phyloP scores from a whole-genome alignment of 1,284 basidiomycete species.

The Naganishia liquefaciens region DNA sequence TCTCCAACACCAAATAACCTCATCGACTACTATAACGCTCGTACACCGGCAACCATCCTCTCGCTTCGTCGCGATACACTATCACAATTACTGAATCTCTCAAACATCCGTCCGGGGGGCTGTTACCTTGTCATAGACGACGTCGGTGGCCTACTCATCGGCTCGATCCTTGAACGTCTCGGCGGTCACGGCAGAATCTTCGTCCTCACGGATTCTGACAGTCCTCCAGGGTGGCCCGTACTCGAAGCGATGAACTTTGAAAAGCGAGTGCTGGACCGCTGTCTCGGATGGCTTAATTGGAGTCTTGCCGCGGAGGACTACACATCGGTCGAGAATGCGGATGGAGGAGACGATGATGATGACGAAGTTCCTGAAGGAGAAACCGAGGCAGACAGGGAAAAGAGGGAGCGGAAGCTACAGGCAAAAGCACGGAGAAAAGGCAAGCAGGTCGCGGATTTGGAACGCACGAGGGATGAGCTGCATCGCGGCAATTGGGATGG shows the following conservation, averaged over 20 bases:
- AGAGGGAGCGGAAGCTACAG: constrained; percentile 24
- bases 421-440: constrained; percentile 38
- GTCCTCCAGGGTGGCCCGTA: constrained; percentile 87
- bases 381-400: constrained; percentile 26
- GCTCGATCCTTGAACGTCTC: constrained; percentile 79
- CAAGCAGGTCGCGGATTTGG: constrained; percentile 56
- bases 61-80: constrained; percentile 85
- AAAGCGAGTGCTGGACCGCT: constrained; percentile 60
- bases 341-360: constrained; percentile 38
- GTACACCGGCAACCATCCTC: constrained; percentile 76
- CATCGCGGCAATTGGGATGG: constrained; percentile 85
- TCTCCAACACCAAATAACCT: constrained; percentile 87
- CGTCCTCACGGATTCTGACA: constrained; percentile 85
- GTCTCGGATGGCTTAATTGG: constrained; percentile 81
- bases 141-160: constrained; percentile 83
- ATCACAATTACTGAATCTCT: constrained; percentile 80
- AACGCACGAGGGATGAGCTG: constrained; percentile 71
- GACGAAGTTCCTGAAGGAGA: constrained; percentile 26
- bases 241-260: constrained; percentile 83
- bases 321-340: constrained; percentile 43
- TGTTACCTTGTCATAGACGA: constrained; percentile 89
- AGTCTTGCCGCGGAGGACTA: constrained; percentile 77
- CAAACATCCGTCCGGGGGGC: constrained; percentile 81
- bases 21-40: constrained; percentile 69
- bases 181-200: constrained; percentile 81